phyloP scores from a whole-genome alignment of 306 rosid species.

The Ormosia semicastrata region DNA sequence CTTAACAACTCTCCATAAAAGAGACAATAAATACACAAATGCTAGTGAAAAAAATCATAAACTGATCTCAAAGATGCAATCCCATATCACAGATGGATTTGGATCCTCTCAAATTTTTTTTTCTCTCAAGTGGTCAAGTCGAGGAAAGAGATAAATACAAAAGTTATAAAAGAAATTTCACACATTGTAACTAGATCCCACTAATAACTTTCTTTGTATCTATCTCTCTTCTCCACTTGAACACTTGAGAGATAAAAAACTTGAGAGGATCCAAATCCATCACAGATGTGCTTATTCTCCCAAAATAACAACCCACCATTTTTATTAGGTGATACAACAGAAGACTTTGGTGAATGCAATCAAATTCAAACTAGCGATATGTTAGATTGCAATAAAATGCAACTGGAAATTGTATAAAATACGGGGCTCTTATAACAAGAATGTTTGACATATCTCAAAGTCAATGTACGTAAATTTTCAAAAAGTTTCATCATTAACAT shows the following conservation, averaged over 20 bases:
- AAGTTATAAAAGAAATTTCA: too few species aligned
- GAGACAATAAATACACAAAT: neutral
- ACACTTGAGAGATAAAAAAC: too few species aligned
- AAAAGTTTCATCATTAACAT: neutral
- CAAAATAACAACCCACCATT: neutral
- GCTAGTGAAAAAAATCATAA: neutral
- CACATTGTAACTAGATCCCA: too few species aligned
- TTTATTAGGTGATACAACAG: neutral
- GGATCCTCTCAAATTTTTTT: too few species aligned
- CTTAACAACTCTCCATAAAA: neutral
- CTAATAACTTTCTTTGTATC: too few species aligned
- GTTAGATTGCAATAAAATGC: neutral
- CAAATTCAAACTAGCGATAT: neutral
- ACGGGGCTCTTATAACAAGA: neutral
- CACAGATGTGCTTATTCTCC: neutral
- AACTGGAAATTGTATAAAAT: neutral
- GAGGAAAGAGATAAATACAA: too few species aligned
- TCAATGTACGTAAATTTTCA: neutral
- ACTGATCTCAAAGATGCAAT: neutral
- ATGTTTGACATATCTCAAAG: neutral
- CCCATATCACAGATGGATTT: neutral
- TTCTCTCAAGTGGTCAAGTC: too few species aligned
- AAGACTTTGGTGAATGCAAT: constrained; percentile 5
- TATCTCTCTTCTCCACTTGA: too few species aligned
- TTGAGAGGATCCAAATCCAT: too few species aligned